Conservation (phyloP, 2,329 filamentous ascomycete species). For the Hymenotorrendiella dingleyae region DNA sequence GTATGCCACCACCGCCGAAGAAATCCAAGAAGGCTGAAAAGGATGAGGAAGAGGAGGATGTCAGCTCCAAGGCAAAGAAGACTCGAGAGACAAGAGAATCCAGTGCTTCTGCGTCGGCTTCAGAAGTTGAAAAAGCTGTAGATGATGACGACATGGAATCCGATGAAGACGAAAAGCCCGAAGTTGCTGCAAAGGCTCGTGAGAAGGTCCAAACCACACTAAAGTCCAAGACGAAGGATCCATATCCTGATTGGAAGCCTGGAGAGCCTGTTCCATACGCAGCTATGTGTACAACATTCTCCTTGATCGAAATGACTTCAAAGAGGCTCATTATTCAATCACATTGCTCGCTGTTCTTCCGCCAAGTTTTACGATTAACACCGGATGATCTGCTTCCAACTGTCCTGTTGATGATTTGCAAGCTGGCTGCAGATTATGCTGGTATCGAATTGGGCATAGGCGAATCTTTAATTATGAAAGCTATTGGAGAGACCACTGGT, state of each 20-base stretch:
- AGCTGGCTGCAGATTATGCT: slow-evolving; percentile 91
- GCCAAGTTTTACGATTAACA: slow-evolving; percentile 88
- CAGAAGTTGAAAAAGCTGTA: slow-evolving; percentile 41
- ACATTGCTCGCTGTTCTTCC: slow-evolving; percentile 83
- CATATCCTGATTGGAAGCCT: slow-evolving; percentile 92
- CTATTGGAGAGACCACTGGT: slow-evolving; percentile 90
- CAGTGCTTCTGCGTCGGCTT: slow-evolving; percentile 37
- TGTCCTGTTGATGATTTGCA: slow-evolving; percentile 94
- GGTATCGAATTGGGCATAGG: slow-evolving; percentile 98
- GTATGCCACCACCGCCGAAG: slow-evolving; percentile 13
- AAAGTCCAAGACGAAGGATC: slow-evolving; percentile 62
- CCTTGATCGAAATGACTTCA: slow-evolving; percentile 87
- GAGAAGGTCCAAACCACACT: slow-evolving; percentile 76
- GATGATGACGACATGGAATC: slow-evolving; percentile 45
- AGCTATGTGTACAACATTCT: slow-evolving; percentile 90
- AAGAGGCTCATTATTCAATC: slow-evolving; percentile 85
- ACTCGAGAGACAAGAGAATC: slow-evolving; percentile 18
- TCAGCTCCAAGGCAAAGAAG: slow-evolving; percentile 20
- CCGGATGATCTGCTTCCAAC: slow-evolving; percentile 83
- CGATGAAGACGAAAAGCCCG: slow-evolving; percentile 62
- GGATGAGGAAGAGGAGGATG: slow-evolving; percentile 38
- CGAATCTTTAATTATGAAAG: slow-evolving; percentile 97
- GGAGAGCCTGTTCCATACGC: slow-evolving; percentile 90
- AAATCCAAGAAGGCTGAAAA: slow-evolving; percentile 19
- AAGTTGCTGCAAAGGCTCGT: slow-evolving; percentile 66